Evolutionary conservation across 1,284 basidiomycete genomes (phyloP), one percentile per base, ranked within the genome.

Genomic region (Mycosarcoma mackinlayi): DNA sequence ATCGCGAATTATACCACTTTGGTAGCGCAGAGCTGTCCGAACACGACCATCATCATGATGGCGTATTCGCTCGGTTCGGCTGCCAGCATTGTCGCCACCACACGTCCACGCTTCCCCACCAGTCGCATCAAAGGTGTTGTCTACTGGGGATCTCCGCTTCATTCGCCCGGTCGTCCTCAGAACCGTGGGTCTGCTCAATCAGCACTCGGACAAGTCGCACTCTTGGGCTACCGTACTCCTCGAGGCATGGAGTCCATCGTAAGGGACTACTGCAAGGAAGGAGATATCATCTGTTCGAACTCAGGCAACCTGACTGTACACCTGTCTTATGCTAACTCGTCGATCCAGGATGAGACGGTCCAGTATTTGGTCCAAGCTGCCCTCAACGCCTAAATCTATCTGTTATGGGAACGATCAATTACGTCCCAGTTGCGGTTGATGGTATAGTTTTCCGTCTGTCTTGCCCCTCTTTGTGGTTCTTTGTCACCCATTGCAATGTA

Each of bases 41-140:
- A 61, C 46, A 61, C 58, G 25, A 61, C 49, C 33, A 61, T 61
- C 50, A 61, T 61, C 25, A 61, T 61, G 58, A 53, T 61, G 58
- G 58, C 58, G 4, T 61, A 61, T 40, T 61, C 58, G 28, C 58
- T 61, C 31, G 58, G 58, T 27, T 44, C 58, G 27, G 58, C 58
- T 23, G 46, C 51, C 34, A 54, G 54, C 28, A 25, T 39, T 1
- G 51, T 61, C 3, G 58, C 58, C 19, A 53, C 50, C 28, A 61
- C 50, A 4, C 58, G 58, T 14, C 50, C 58, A 16, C 58, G 58
- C 11, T 61, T 61, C 28, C 58, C 58, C 4, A 31, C 24, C 34
- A 49, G 45, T 34, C 58, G 58, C 1, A 37, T 61, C 40, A 31
- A 14, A 2, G 45, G 19, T 3, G 50, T 34, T 6, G 58, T 61